Conservation (phyloP, 768 basidiomycete genomes). For the Tricholoma bakamatsutake region DNA sequence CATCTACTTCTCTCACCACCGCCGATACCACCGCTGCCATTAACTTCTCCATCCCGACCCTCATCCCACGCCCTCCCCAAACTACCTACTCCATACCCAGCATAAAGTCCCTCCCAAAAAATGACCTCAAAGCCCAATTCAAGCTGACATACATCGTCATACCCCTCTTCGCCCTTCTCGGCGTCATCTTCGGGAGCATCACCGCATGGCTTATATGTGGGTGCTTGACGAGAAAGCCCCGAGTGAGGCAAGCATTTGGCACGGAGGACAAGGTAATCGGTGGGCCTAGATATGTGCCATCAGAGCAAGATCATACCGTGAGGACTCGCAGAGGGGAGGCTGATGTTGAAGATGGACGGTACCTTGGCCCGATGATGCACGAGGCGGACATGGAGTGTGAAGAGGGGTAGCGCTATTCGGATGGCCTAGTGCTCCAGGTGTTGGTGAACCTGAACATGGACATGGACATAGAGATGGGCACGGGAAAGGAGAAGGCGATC, state of each 20-base stretch:
- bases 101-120: conserved; percentile 1
- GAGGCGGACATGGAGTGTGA: conserved; percentile 7
- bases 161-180: conserved; percentile 26
- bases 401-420: conserved; percentile 1
- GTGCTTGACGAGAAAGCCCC: conserved; percentile 22
- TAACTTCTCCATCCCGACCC: conserved; percentile 6
- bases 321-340: neutral
- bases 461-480: too few relatives aligned
- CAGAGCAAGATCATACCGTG: neutral
- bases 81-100: conserved; percentile 4
- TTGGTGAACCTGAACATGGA: neutral
- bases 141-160: conserved; percentile 19
- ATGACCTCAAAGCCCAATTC: conserved; percentile 3
- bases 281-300: conserved; percentile 21
- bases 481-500: conserved; percentile 16
- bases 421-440: conserved; percentile 10
- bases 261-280: conserved; percentile 7
- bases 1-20: neutral
- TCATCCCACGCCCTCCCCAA: conserved; percentile 7
- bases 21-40: conserved; percentile 3
- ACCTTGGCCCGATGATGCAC: conserved; percentile 1
- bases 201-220: conserved; percentile 32
- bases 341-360: conserved; percentile 9
- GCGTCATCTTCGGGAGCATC: conserved; percentile 24
- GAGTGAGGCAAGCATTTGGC: conserved; percentile 4